phyloP scores from a whole-genome alignment of 768 basidiomycete species.

The Mycena maculata region DNA sequence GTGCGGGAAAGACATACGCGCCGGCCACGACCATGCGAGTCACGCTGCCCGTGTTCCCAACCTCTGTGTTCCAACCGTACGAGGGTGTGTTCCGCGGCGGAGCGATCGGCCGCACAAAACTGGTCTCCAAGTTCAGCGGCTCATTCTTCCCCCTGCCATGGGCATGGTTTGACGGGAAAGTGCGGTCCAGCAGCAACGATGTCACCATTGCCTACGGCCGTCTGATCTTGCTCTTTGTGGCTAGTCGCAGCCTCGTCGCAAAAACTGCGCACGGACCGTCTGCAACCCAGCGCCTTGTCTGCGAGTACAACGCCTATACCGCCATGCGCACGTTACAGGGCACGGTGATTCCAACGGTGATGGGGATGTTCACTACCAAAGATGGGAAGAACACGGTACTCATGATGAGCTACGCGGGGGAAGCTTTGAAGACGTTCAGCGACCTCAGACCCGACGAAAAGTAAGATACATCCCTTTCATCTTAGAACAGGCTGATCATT shows the following conservation, averaged over 20 bases:
- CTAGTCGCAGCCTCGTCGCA: conserved; percentile 6
- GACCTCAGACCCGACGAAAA: conserved; percentile 16
- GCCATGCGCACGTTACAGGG: conserved; percentile 20
- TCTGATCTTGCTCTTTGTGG: conserved; percentile 7
- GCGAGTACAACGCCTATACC: conserved; percentile 14
- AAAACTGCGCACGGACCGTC: conserved; percentile 15
- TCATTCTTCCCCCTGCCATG: conserved; percentile 17
- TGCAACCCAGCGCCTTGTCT: conserved; percentile 11
- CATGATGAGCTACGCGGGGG: conserved; percentile 21
- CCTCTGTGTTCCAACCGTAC: conserved; percentile 4
- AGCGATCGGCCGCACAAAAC: conserved; percentile 11
- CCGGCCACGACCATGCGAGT: conserved; percentile 7
- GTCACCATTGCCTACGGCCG: conserved; percentile 15
- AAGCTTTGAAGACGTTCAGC: conserved; percentile 12
- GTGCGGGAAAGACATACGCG: conserved; percentile 9
- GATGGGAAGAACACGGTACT: conserved; percentile 17
- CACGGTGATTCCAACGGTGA: conserved; percentile 15
- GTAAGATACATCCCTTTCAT: conserved; percentile 8
- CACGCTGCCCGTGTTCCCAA: conserved; percentile 10
- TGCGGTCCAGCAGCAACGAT: conserved; percentile 22
- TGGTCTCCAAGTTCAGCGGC: conserved; percentile 2
- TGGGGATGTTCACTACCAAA: conserved; percentile 8
- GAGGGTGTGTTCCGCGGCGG: conserved; percentile 24
- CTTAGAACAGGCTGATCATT: conserved; percentile 2
- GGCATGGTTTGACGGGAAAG: conserved; percentile 20